Conservation (phyloP, 768 basidiomycete genomes). For the Hygrophorus pudorinus region DNA sequence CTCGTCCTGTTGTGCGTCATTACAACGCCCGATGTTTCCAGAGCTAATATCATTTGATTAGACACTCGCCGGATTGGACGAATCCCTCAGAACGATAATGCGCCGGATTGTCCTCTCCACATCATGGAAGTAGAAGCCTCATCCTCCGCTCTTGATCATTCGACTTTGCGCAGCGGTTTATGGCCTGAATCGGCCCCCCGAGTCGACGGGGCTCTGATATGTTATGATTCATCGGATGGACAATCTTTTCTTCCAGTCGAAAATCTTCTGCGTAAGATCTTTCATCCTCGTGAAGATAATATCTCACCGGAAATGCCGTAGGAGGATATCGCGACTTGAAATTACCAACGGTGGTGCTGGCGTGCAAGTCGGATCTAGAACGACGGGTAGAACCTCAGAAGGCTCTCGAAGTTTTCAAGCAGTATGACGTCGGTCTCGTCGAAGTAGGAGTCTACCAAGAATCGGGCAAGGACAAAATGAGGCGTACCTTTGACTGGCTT, state of each 20-base stretch:
- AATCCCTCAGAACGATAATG: constrained; percentile 24
- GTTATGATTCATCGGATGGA: constrained; percentile 65
- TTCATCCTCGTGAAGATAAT: background rate
- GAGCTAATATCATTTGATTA: constrained; percentile 7
- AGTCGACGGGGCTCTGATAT: constrained; percentile 75
- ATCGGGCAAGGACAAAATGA: constrained; percentile 61
- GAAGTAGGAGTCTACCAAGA: constrained; percentile 54
- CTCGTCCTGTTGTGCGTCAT: constrained; percentile 30
- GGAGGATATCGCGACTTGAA: constrained; percentile 48
- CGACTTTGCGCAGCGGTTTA: constrained; percentile 15
- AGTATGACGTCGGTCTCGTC: constrained; percentile 70
- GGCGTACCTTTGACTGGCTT: constrained; percentile 65
- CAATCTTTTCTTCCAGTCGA: constrained; percentile 59
- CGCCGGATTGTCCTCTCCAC: constrained; percentile 34
- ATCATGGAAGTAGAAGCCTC: constrained; percentile 48
- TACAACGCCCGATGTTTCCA: constrained; percentile 2
- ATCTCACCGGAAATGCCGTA: constrained; percentile 19
- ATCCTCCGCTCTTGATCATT: constrained; percentile 20
- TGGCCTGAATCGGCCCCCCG: constrained; percentile 49
- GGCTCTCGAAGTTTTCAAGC: constrained; percentile 38
- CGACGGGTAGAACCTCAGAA: constrained; percentile 46
- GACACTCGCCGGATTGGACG: constrained; percentile 27
- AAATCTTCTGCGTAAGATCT: constrained; percentile 55
- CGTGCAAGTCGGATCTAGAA: constrained; percentile 76
- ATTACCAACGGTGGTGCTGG: constrained; percentile 65